Evolutionary conservation across 176 grass and related monocot species (phyloP).

Genomic region (Lolium multiflorum): DNA sequence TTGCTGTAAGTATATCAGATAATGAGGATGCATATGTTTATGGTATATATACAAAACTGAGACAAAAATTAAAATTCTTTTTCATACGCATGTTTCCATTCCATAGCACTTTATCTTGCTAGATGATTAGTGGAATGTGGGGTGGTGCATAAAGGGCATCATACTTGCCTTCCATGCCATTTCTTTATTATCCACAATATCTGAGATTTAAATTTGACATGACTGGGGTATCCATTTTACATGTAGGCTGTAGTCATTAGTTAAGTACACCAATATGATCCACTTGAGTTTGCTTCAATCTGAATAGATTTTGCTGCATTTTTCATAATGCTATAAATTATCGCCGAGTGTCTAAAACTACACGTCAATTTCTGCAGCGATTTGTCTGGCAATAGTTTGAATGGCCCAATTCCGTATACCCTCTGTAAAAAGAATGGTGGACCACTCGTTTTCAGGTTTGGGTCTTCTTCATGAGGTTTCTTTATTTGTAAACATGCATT

Average conservation of each 20-base stretch:
- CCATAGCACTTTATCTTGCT: background rate
- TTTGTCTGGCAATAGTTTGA: background rate
- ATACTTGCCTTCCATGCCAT: background rate
- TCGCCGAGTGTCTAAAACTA: too few species aligned
- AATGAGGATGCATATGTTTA: too few species aligned
- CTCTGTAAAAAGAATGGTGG: background rate
- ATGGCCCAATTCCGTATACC: background rate
- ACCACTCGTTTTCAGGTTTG: background rate
- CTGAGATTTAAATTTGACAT: background rate
- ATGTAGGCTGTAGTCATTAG: background rate
- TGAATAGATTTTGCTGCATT: background rate
- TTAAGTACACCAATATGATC: background rate
- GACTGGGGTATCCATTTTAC: background rate
- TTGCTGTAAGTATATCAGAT: too few species aligned
- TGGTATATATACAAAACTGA: too few species aligned
- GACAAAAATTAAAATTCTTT: too few species aligned
- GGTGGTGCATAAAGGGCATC: background rate
- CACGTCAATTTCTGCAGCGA: constrained; percentile 5
- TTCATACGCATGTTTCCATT: background rate
- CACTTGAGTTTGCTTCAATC: background rate
- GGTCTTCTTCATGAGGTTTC: background rate
- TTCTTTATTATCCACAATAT: background rate
- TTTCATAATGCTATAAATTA: background rate
- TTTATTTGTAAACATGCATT: background rate
- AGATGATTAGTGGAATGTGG: background rate